These are phyloP conservation scores for Ophiosphaerella herpotricha DNA, from an alignment of 2,329 filamentous ascomycete species.

Conservation along the genomic window DNA sequence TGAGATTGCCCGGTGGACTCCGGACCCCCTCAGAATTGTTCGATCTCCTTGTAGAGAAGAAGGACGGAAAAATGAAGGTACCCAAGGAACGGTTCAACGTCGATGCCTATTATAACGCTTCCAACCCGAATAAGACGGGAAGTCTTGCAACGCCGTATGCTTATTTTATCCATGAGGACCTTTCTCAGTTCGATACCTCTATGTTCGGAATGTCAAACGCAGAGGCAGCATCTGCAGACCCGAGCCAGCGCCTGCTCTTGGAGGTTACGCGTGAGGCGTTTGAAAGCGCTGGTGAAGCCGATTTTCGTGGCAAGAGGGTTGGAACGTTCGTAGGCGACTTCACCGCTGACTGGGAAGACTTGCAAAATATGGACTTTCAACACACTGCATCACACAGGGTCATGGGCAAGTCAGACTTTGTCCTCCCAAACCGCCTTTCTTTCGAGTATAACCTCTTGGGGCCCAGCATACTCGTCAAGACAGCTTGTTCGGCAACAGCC, in stretches of 20 bases:
- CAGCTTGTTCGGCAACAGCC: slow-evolving; percentile 42
- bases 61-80: neutral
- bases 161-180: slow-evolving; percentile 17
- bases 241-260: slow-evolving; percentile 30
- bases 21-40: slow-evolving; percentile 30
- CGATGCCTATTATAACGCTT: slow-evolving; percentile 4
- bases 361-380: neutral
- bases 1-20: slow-evolving; percentile 22
- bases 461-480: slow-evolving; percentile 32
- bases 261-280: slow-evolving; percentile 43
- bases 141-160: slow-evolving; percentile 13
- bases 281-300: slow-evolving; percentile 33
- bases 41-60: slow-evolving; percentile 24
- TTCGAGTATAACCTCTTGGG: slow-evolving; percentile 22
- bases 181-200: slow-evolving; percentile 15
- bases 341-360: slow-evolving; percentile 26
- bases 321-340: slow-evolving; percentile 40
- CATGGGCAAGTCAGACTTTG: slow-evolving; percentile 17
- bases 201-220: slow-evolving; percentile 17
- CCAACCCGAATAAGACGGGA: slow-evolving; percentile 19
- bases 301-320: slow-evolving; percentile 28
- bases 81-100: slow-evolving; percentile 5
- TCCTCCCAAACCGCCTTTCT: slow-evolving; percentile 29
- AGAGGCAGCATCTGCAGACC: slow-evolving; percentile 22
- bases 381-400: slow-evolving; percentile 11